Percentiles rank a stretch among this genome's conserved stretches.
phyloP scores from a whole-genome alignment of 2,329 filamentous ascomycete genomes.

The Monilinia laxa region DNA sequence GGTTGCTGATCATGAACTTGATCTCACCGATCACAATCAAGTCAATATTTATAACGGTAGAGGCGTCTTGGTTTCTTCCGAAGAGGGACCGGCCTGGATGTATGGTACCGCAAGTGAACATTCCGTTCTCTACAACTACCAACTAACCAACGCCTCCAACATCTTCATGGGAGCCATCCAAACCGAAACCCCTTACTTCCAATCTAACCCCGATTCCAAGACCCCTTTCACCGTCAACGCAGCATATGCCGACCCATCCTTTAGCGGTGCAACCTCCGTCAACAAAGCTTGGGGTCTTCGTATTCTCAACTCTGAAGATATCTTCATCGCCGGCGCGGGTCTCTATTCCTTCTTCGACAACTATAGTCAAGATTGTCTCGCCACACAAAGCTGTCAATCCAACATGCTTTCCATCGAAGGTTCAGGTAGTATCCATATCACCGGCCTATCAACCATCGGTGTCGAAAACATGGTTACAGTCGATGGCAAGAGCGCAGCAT shows the following conservation, averaged over 20 bases:
- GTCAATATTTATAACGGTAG: slow-evolving; percentile 88
- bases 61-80: slow-evolving; percentile 66
- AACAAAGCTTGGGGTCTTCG: slow-evolving; percentile 77
- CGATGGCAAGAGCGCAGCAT: slow-evolving; percentile 53
- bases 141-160: slow-evolving; percentile 73
- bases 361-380: slow-evolving; percentile 70
- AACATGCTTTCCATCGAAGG: slow-evolving; percentile 74
- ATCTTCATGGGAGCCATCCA: slow-evolving; percentile 84
- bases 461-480: slow-evolving; percentile 70
- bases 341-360: slow-evolving; percentile 84
- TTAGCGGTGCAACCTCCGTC: slow-evolving; percentile 46
- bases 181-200: slow-evolving; percentile 86
- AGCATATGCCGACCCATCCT: slow-evolving; percentile 66
- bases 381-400: slow-evolving; percentile 68
- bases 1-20: slow-evolving; percentile 88
- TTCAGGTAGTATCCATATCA: slow-evolving; percentile 59
- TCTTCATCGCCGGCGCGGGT: slow-evolving; percentile 71
- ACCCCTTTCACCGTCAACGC: slow-evolving; percentile 62
- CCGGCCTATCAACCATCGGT: slow-evolving; percentile 72
- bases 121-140: slow-evolving; percentile 76
- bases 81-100: slow-evolving; percentile 73
- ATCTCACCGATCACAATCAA: slow-evolving; percentile 69
- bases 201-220: slow-evolving; percentile 74
- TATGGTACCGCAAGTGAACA: slow-evolving; percentile 73
- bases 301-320: slow-evolving; percentile 62